A percentile compares a stretch with the other conserved stretches of the same genome.
Evolutionary conservation across 2,329 filamentous ascomycete species (phyloP).

Genomic region (Bipolaris oryzae): DNA sequence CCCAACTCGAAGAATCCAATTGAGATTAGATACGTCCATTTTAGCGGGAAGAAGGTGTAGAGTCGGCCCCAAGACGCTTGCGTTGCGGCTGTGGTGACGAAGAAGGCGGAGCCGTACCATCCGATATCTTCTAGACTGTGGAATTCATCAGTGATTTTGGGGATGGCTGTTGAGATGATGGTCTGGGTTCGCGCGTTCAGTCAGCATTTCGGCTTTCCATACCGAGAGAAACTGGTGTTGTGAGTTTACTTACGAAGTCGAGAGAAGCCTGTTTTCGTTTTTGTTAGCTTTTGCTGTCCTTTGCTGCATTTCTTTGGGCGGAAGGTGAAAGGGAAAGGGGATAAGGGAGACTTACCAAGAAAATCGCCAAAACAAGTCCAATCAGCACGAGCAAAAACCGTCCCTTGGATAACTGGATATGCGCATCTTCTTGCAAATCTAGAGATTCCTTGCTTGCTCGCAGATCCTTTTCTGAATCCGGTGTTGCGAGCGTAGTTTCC

Average conservation of each 20-base stretch:
- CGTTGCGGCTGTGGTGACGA: conserved; percentile 19
- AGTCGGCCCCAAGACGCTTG: conserved; percentile 22
- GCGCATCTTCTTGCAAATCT: neutral
- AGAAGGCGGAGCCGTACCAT: conserved; percentile 44
- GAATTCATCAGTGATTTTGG: conserved; percentile 42
- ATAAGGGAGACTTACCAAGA: neutral
- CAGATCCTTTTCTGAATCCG: conserved; percentile 1
- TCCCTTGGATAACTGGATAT: conserved; percentile 1
- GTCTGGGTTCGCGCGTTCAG: neutral
- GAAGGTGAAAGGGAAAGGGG: neutral
- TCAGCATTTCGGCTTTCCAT: neutral
- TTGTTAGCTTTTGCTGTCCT: neutral
- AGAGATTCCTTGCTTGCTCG: neutral
- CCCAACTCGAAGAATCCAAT: conserved; percentile 7
- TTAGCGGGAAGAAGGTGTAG: conserved; percentile 23
- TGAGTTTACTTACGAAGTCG: neutral
- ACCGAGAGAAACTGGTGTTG: too few relatives aligned
- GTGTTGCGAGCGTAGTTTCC: neutral
- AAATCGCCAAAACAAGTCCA: conserved; percentile 8
- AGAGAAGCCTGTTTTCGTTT: neutral
- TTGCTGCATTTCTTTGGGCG: neutral
- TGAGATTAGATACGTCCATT: conserved; percentile 17
- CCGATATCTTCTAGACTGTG: conserved; percentile 36
- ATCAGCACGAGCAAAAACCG: conserved; percentile 3
- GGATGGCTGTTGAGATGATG: conserved; percentile 40